These are phyloP conservation scores for Lanmaoa rubissima DNA, from an alignment of 768 basidiomycete genomes.

Conservation along the genomic window DNA sequence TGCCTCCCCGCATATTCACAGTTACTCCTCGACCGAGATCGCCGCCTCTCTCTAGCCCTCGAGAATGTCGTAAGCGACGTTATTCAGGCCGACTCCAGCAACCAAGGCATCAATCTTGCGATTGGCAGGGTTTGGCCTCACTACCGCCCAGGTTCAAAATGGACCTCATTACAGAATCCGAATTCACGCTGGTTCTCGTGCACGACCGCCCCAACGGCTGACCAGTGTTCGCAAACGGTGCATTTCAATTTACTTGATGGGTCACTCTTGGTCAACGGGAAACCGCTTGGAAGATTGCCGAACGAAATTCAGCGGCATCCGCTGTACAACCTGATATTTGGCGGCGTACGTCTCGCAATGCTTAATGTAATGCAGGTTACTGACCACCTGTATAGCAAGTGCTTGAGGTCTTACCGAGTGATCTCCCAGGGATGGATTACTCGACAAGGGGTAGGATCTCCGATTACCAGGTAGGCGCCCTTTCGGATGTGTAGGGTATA, in stretches of 20 bases:
- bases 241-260: conserved; percentile 26
- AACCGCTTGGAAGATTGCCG: conserved; percentile 25
- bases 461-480: conserved; percentile 17
- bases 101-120: conserved; percentile 21
- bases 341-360: conserved; percentile 11
- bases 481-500: neutral
- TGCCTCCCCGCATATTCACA: conserved; percentile 5
- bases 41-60: conserved; percentile 28
- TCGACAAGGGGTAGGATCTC: conserved; percentile 17
- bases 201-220: conserved; percentile 5
- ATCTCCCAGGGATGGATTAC: conserved; percentile 27
- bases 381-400: conserved; percentile 18
- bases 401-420: conserved; percentile 23
- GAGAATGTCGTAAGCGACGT: conserved; percentile 8
- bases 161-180: conserved; percentile 11
- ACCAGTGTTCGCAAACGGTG: conserved; percentile 21
- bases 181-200: conserved; percentile 26
- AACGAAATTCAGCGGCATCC: conserved; percentile 15
- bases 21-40: conserved; percentile 31
- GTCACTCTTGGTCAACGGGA: conserved; percentile 28
- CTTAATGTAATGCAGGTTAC: no score
- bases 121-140: conserved; percentile 21
- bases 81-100: neutral
- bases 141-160: conserved; percentile 25
- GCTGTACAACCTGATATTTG: conserved; percentile 22